Evolutionary conservation across 2,329 filamentous ascomycete species (phyloP).

Genomic region (Myriangium duriaei): DNA sequence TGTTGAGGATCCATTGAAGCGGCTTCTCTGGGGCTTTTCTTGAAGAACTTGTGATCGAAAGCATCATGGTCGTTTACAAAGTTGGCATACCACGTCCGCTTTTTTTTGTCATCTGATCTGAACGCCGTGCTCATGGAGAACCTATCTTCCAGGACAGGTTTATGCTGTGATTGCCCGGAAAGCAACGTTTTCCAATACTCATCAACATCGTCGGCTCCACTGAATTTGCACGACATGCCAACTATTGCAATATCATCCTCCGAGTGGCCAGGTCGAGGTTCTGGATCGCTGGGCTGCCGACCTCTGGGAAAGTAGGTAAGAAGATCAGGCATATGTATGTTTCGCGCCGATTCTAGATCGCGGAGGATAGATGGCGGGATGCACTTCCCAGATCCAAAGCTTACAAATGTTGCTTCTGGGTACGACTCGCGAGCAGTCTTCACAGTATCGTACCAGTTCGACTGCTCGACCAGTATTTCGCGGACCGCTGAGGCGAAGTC

Average conservation of each 20-base stretch:
- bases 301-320: no score
- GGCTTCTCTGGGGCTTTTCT: slow-evolving; percentile 18
- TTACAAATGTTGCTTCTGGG: no score
- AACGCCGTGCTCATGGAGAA: neutral
- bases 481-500: no score
- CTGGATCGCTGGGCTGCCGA: no score
- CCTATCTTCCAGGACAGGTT: neutral
- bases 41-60: slow-evolving; percentile 26
- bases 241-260: neutral
- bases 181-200: neutral
- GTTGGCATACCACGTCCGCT: neutral
- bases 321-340: no score
- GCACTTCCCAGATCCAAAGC: no score
- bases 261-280: no score
- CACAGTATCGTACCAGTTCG: no score
- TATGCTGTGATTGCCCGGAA: neutral
- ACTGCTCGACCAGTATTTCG: no score
- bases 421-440: no score
- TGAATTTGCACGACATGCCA: neutral
- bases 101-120: neutral
- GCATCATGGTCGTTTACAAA: slow-evolving; percentile 15
- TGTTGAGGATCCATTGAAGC: slow-evolving; percentile 22
- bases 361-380: no score
- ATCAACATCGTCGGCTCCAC: neutral
- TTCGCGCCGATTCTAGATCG: no score